phyloP scores from a whole-genome alignment of 164 flowering plant species.

The Buxus sempervirens region DNA sequence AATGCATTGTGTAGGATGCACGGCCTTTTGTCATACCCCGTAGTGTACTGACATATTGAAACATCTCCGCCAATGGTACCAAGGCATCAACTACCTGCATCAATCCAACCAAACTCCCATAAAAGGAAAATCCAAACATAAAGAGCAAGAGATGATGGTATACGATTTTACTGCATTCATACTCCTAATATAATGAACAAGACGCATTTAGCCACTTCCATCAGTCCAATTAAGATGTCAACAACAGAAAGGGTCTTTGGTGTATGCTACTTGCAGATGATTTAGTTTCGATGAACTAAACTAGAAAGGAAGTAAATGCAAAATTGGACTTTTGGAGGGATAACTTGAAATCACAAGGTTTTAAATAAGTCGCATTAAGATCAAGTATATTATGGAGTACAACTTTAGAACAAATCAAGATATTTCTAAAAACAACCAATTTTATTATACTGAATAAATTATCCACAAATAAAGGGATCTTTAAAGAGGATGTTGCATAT shows the following conservation, averaged over 20 bases:
- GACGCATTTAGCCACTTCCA: neutral
- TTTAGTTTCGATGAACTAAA: no score
- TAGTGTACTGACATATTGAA: slow-evolving; percentile 88
- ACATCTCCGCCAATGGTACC: slow-evolving; percentile 97
- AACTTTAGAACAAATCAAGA: no score
- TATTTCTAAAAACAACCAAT: no score
- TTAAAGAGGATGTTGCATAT: no score
- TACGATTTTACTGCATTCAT: neutral
- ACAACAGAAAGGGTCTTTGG: neutral
- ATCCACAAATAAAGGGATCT: no score
- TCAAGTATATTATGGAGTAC: no score
- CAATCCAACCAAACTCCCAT: neutral
- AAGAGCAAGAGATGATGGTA: neutral
- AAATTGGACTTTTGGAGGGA: no score
- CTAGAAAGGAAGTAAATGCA: no score
- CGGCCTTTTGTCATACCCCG: slow-evolving; percentile 97
- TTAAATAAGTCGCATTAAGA: no score
- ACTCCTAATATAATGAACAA: neutral
- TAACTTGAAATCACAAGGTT: no score
- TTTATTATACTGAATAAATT: no score
- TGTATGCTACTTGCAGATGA: no score
- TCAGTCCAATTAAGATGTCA: neutral
- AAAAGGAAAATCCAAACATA: neutral
- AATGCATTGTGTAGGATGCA: slow-evolving; percentile 92
- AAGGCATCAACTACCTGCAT: slow-evolving; percentile 85